Base-by-base conservation (phyloP, 202 grass and related monocot species). In the Hordeum pubiflorum region DNA sequence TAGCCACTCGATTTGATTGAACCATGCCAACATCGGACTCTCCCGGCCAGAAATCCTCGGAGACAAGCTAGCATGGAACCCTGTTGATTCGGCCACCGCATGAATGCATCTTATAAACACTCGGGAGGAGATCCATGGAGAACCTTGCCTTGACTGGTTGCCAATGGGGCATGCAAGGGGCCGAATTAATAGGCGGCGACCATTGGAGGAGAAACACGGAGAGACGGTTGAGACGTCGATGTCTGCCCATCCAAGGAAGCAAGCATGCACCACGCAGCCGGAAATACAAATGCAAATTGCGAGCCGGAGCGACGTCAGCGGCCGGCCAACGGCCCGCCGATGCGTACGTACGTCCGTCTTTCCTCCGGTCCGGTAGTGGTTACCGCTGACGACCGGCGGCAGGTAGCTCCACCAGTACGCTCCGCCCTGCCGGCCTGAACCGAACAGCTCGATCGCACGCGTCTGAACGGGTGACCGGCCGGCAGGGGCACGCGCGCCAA, bases 11-110 rank as follows among this genome's bases (percentile, higher is more conserved):
- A 75, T 83, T 79, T 86, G 88, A 89, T 89, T 89, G 83, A 89
- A 43, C 83, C 88, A 79, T 79, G 83, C 88, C 88, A 89, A 89
- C 88, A 89, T 79, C 88, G 33, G 75, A 89, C 75, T 79, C 88
- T 83, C 75, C 84, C 54, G 23, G 83, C 83, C 83, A 64, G 26
- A 23, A 12, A 82, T 52, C 39, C 27, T 50, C 10, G 10, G 7
- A 48, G 67, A 1, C 62, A 79, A 12, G 29, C 61, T 54, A 37
- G 23, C 33, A 71, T 24, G 38, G 23, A 58, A 4, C 11, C 0
- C 21, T 33, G 72, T 79, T 56, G 37, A 54, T 14, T 4, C 21
- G 21, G 6, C 27, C 80, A 27, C 29, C 36, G 15, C 80, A 36
- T 21, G 15, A 50, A 50, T 17, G 46, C 46, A 50, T 18, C 15